These are phyloP conservation scores for Acer negundo DNA, from an alignment of 345 rosid genomes.

Conservation along the genomic window DNA sequence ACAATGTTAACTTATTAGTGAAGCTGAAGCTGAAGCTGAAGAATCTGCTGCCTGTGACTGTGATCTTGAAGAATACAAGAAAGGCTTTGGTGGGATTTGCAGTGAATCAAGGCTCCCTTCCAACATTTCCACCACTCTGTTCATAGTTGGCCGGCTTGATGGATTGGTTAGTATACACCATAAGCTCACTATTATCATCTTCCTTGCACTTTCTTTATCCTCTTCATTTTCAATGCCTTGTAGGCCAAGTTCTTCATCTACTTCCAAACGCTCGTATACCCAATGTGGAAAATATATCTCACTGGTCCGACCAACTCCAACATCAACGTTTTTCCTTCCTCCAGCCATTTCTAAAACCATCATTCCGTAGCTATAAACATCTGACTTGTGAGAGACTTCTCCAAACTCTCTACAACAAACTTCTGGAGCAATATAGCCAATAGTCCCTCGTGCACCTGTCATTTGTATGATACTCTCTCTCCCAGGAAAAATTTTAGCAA, in stretches of 20 bases:
- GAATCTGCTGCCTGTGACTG: background rate
- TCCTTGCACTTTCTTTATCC: slow-evolving; percentile 9
- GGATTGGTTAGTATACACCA: slow-evolving; percentile 20
- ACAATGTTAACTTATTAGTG: background rate
- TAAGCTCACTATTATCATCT: slow-evolving; percentile 25
- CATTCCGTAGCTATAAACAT: slow-evolving; percentile 18
- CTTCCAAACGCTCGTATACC: slow-evolving; percentile 12
- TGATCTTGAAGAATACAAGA: slow-evolving; percentile 13
- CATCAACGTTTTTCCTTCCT: slow-evolving; percentile 8
- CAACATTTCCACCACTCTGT: slow-evolving; percentile 21
- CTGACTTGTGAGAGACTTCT: slow-evolving; percentile 14
- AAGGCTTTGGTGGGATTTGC: slow-evolving; percentile 20
- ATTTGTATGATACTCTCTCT: slow-evolving; percentile 12
- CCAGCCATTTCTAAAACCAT: slow-evolving; percentile 19
- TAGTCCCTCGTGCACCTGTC: slow-evolving; percentile 12
- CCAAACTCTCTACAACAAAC: slow-evolving; percentile 15
- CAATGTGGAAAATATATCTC: slow-evolving; percentile 22
- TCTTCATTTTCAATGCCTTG: background rate
- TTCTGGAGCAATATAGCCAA: slow-evolving; percentile 17
- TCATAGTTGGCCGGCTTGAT: slow-evolving; percentile 18
- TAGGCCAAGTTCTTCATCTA: background rate
- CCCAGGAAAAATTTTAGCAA: slow-evolving; percentile 6
- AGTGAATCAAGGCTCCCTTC: slow-evolving; percentile 17
- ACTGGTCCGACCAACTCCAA: background rate
- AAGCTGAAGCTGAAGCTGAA: slow-evolving; percentile 2